Evolutionary conservation across 1,284 basidiomycete genomes (phyloP).

Genomic region (Austroboletus niveus): DNA sequence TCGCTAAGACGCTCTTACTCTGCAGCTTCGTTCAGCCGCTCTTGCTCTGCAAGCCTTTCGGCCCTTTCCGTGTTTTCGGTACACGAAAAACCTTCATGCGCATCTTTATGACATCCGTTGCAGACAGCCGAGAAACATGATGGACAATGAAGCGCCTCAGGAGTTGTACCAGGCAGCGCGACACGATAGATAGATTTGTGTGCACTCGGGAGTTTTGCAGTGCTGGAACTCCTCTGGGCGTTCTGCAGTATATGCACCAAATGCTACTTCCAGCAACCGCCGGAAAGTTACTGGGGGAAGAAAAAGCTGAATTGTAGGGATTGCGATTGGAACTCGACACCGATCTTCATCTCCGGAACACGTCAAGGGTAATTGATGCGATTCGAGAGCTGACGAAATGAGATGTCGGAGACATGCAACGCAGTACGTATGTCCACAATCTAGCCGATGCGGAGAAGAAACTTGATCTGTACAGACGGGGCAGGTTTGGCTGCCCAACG

Average conservation of each 20-base stretch:
- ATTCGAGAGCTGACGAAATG: slow-evolving; percentile 44
- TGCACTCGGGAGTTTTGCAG: slow-evolving; percentile 54
- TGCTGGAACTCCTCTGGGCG: too few species aligned
- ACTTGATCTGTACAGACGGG: slow-evolving; percentile 51
- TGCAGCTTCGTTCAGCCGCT: slow-evolving; percentile 11
- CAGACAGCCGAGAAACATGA: slow-evolving; percentile 55
- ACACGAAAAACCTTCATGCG: slow-evolving; percentile 55
- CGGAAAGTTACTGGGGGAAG: slow-evolving; percentile 43
- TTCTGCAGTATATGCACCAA: slow-evolving; percentile 38
- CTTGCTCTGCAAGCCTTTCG: slow-evolving; percentile 24
- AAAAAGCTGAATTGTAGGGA: slow-evolving; percentile 49
- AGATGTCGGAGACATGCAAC: slow-evolving; percentile 50
- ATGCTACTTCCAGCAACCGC: slow-evolving; percentile 44
- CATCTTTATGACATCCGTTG: slow-evolving; percentile 50
- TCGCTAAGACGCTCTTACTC: too few species aligned
- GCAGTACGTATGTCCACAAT: slow-evolving; percentile 55
- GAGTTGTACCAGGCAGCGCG: slow-evolving; percentile 14
- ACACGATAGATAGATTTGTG: slow-evolving; percentile 47
- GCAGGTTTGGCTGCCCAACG: slow-evolving; percentile 37
- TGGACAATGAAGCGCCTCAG: slow-evolving; percentile 40
- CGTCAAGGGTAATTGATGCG: slow-evolving; percentile 46
- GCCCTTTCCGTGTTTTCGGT: slow-evolving; percentile 34
- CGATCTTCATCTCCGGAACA: slow-evolving; percentile 51
- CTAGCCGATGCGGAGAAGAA: slow-evolving; percentile 43
- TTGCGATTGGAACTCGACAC: slow-evolving; percentile 46